Evolutionary conservation across 192 early-diverging fungal genomes (phyloP).

Genomic region (Anaeromyces robustus): DNA sequence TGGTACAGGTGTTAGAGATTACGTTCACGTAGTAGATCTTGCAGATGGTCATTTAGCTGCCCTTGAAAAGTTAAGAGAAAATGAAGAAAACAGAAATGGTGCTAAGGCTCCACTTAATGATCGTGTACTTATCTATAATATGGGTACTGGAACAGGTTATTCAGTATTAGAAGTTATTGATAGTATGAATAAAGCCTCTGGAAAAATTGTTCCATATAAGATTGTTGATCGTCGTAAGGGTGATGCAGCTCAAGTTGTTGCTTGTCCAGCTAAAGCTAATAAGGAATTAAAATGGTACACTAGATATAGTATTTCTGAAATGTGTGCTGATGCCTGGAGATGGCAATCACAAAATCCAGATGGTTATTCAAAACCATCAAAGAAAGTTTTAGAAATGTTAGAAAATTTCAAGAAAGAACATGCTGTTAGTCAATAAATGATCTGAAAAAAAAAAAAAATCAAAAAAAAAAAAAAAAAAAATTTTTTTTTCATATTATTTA

Average conservation of each 20-base stretch:
- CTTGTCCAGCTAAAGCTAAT: slow-evolving; percentile 49
- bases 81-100: not conserved
- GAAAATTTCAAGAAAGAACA: not conserved
- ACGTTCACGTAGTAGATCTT: slow-evolving; percentile 88
- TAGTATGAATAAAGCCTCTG: slow-evolving; percentile 62
- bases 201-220: slow-evolving; percentile 59
- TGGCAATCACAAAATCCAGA: slow-evolving; percentile 57
- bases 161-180: slow-evolving; percentile 83
- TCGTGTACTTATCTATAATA: slow-evolving; percentile 46
- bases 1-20: slow-evolving; percentile 86
- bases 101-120: not conserved
- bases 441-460: too few species aligned
- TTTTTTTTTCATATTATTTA: too few species aligned
- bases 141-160: slow-evolving; percentile 84
- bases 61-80: not conserved
- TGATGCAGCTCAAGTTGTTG: slow-evolving; percentile 70
- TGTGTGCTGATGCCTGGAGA: slow-evolving; percentile 53
- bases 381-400: not conserved
- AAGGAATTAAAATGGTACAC: slow-evolving; percentile 51
- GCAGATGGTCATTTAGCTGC: slow-evolving; percentile 63
- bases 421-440: too few species aligned
- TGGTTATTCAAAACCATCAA: slow-evolving; percentile 23
- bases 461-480: too few species aligned
- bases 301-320: slow-evolving; percentile 30
- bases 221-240: slow-evolving; percentile 54